A percentile compares a stretch with the other conserved stretches of the same genome.
phyloP scores from a whole-genome alignment of 352 stramenopile species.

The Globisporangium alternatum region DNA sequence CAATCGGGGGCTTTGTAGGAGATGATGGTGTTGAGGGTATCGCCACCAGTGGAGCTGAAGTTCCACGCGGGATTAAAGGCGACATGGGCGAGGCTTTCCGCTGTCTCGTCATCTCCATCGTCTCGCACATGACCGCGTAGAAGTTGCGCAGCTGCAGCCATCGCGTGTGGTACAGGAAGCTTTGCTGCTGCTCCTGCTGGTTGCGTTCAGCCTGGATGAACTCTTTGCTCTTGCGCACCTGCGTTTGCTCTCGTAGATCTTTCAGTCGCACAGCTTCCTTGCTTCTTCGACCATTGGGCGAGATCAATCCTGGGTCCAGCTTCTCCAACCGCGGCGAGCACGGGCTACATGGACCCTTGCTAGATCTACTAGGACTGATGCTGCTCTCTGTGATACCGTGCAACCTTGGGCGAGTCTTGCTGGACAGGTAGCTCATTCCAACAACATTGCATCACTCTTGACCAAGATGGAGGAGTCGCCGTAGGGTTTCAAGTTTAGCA shows the following conservation, averaged over 20 bases:
- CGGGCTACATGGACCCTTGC: too few relatives aligned
- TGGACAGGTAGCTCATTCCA: constrained; percentile 3
- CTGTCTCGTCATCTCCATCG: constrained; percentile 5
- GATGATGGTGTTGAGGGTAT: background rate
- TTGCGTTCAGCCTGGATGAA: constrained; percentile 21
- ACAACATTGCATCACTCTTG: background rate
- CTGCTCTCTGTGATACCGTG: background rate
- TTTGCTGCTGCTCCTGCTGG: constrained; percentile 32
- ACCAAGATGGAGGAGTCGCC: background rate
- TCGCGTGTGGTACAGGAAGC: constrained; percentile 34
- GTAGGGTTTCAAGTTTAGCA: background rate
- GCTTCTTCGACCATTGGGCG: background rate
- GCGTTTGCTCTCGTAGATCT: constrained; percentile 33
- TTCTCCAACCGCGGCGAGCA: constrained; percentile 12
- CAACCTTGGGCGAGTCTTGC: background rate
- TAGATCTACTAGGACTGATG: background rate
- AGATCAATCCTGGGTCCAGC: background rate
- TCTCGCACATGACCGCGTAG: constrained; percentile 40
- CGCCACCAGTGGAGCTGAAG: background rate
- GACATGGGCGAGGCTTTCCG: constrained; percentile 4
- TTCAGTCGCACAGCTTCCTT: constrained; percentile 30
- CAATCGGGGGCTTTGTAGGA: background rate
- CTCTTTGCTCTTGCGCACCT: constrained; percentile 18
- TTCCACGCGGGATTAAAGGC: background rate
- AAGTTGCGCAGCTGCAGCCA: constrained; percentile 47